A percentile compares a stretch with the other conserved stretches of the same genome.
phyloP scores from a whole-genome alignment of 2,329 filamentous ascomycete species.

The Juglanconis juglandina region DNA sequence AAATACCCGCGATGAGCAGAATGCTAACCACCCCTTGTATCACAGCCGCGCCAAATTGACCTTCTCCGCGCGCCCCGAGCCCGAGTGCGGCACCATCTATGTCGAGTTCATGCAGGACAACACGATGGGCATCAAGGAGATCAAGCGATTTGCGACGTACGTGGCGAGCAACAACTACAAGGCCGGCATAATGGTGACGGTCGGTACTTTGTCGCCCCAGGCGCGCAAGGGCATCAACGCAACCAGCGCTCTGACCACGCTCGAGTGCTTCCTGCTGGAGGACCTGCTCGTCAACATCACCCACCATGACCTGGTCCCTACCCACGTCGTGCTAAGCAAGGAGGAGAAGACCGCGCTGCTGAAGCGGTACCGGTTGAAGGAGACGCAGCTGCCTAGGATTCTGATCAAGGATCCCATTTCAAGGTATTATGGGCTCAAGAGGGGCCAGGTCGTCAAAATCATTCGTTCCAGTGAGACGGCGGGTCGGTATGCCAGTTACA shows the following conservation, averaged over 20 bases:
- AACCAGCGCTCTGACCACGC: conserved; percentile 70
- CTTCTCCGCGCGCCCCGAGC: conserved; percentile 76
- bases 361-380: conserved; percentile 89
- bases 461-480: conserved; percentile 94
- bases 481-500: conserved; percentile 92
- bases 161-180: conserved; percentile 77
- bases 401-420: conserved; percentile 89
- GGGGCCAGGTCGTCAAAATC: conserved; percentile 97
- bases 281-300: conserved; percentile 98
- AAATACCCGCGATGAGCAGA: neutral
- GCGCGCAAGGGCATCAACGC: conserved; percentile 83
- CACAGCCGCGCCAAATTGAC: conserved; percentile 76
- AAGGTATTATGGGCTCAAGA: conserved; percentile 82
- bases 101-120: conserved; percentile 82
- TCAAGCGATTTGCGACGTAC: conserved; percentile 83
- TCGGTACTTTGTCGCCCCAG: conserved; percentile 76
- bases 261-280: conserved; percentile 94
- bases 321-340: conserved; percentile 82
- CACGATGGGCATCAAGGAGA: conserved; percentile 83
- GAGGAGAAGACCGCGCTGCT: conserved; percentile 87
- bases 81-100: conserved; percentile 84
- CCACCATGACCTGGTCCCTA: conserved; percentile 92
- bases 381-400: conserved; percentile 93
- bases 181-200: conserved; percentile 86
- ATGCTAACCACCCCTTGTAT: conserved; percentile 5